Base-by-base conservation (phyloP, 495 filamentous ascomycete genomes). In the Talaromyces liani region DNA sequence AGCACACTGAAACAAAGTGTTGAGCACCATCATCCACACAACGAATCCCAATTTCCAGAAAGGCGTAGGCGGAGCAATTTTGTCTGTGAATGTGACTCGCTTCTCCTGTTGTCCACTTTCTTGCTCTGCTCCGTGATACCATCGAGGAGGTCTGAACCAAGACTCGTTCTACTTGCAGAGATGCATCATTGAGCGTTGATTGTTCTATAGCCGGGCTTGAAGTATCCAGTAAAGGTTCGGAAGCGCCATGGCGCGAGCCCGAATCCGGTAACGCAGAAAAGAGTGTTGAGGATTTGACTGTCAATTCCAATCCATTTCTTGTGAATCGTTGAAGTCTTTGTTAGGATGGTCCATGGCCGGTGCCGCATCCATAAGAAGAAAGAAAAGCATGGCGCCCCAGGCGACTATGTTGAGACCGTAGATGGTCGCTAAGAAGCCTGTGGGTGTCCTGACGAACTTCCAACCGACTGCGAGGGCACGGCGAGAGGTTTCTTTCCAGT, bases 341-440 rank as follows among this genome's bases (percentile, higher is more conserved):
- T 45, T 45, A n/a, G 86, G 88, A 55, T 80, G 79, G 76, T 91
- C 94, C 91, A 94, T 93, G 65, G 86, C 85, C 1, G 90, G 87
- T 0, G 84, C 80, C 12, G 88, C 91, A 67, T 89, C 87, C 73
- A 82, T 85, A 61, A 95, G 80, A 8, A 96, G 82, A 18, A 95
- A 79, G 77, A 96, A 93, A 20, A 95, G 78, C 92, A 96, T 95
- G 39, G 86, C 89, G 60, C 92, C 92, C 91, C 92, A 96, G 8
- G 91, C 91, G 5, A 95, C 79, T 2, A 94, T 82, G 60, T 89
- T 91, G 31, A 94, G 84, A 20, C 87, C 86, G 75, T 96, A 95
- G 49, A 95, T 71, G 2, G 84, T 87, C 53, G 92, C 79, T 64
- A 91, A 77, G 71, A 92, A 89, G 10, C 91, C 90, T 66, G 85